Percentiles rank a stretch among this genome's conserved stretches.
phyloP scores from a whole-genome alignment of 1,284 basidiomycete species.

The Dichomitus squalens region DNA sequence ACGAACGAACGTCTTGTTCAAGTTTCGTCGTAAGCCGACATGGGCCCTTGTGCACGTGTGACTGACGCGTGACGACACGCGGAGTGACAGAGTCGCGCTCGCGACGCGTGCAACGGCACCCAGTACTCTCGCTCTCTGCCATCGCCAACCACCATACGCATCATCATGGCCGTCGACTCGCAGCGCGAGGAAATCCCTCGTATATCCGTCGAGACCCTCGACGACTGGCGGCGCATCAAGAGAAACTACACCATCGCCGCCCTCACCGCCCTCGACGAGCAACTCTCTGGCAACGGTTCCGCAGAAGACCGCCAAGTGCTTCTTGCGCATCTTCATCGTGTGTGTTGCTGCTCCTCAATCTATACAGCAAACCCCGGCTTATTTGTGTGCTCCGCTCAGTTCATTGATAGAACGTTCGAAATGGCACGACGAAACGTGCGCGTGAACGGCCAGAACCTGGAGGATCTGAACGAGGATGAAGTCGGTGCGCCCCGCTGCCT shows the following conservation, averaged over 20 bases:
- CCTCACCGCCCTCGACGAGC: constrained; percentile 44
- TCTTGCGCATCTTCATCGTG: constrained; percentile 52
- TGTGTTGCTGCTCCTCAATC: constrained; percentile 26
- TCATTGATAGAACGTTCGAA: constrained; percentile 60
- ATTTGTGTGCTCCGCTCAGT: constrained; percentile 39
- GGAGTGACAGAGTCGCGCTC: not conserved
- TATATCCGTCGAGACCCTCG: constrained; percentile 61
- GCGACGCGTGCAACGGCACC: not conserved
- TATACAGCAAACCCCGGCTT: not conserved
- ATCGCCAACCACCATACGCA: not conserved
- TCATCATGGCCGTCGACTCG: constrained; percentile 35
- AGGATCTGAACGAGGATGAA: constrained; percentile 59
- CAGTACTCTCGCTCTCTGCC: not conserved
- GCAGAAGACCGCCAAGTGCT: constrained; percentile 47
- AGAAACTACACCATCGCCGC: constrained; percentile 50
- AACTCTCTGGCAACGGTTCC: constrained; percentile 39
- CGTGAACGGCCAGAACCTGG: constrained; percentile 78
- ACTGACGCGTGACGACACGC: constrained; percentile 20
- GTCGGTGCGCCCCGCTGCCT: constrained; percentile 43
- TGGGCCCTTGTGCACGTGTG: too few species aligned
- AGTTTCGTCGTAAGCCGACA: too few species aligned
- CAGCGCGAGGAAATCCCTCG: constrained; percentile 62
- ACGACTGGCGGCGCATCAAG: constrained; percentile 64
- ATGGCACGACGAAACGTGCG: constrained; percentile 72
- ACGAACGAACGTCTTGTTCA: not conserved